A percentile compares a stretch with the other conserved stretches of the same genome.
Evolutionary conservation across 2,329 filamentous ascomycete genomes (phyloP).

Genomic region (Pyrenophora seminiperda): DNA sequence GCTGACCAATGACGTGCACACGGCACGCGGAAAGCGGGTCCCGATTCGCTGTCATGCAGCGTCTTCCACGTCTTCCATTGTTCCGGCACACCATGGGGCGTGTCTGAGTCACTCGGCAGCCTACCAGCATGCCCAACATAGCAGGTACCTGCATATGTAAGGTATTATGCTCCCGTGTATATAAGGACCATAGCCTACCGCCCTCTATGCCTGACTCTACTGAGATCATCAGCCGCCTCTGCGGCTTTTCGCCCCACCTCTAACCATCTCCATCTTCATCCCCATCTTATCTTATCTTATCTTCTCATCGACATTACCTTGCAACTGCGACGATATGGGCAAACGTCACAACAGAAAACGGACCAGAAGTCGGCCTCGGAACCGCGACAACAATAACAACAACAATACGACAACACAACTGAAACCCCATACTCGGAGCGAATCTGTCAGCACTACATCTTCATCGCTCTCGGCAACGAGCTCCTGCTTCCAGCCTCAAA

Average conservation of each 20-base stretch:
- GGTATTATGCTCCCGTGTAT: slow-evolving; percentile 26
- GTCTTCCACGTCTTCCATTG: slow-evolving; percentile 22
- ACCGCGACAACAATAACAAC: slow-evolving; percentile 39
- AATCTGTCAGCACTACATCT: slow-evolving; percentile 37
- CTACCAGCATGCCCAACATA: slow-evolving; percentile 33
- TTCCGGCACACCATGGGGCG: slow-evolving; percentile 25
- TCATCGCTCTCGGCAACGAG: slow-evolving; percentile 28
- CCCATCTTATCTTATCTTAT: background rate
- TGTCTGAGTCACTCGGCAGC: slow-evolving; percentile 45
- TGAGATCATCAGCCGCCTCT: slow-evolving; percentile 34
- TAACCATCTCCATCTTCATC: slow-evolving; percentile 3
- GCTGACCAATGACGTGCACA: slow-evolving; percentile 36
- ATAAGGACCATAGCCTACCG: slow-evolving; percentile 31
- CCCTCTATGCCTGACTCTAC: slow-evolving; percentile 19
- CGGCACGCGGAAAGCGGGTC: slow-evolving; percentile 26
- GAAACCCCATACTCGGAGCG: slow-evolving; percentile 37
- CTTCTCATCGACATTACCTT: slow-evolving; percentile 3
- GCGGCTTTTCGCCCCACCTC: slow-evolving; percentile 36
- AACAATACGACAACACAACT: slow-evolving; percentile 23
- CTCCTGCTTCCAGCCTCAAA: slow-evolving; percentile 29
- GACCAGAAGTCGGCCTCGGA: slow-evolving; percentile 50
- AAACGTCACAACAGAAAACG: slow-evolving; percentile 53
- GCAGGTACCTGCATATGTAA: slow-evolving; percentile 28
- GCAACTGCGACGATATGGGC: slow-evolving; percentile 39
- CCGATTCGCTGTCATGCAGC: slow-evolving; percentile 25